Evolutionary conservation across 768 basidiomycete genomes (phyloP).

Genomic region (Tulasnella sp.): DNA sequence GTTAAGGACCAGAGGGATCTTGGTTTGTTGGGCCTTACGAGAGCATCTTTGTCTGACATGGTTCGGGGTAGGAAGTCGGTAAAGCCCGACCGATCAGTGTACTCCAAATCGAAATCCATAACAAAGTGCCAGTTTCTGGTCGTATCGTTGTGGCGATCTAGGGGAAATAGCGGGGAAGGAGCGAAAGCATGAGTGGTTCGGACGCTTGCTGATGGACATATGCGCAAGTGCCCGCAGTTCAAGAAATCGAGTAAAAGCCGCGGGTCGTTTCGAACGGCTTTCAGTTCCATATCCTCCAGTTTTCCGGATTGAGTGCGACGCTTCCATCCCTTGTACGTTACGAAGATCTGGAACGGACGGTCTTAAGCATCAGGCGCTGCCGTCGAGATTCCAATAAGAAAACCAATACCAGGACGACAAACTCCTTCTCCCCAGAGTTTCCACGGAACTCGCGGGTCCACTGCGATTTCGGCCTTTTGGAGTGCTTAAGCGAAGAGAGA

Average conservation of each 20-base stretch:
- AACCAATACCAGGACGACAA: neutral
- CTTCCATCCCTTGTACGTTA: neutral
- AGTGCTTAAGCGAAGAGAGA: neutral
- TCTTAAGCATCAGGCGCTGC: neutral
- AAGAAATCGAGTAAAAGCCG: neutral
- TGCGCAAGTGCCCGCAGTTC: neutral
- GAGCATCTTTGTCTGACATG: neutral
- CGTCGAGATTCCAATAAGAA: neutral
- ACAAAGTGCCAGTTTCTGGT: neutral
- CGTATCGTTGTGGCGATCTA: neutral
- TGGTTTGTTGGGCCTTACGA: neutral
- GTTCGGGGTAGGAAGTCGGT: neutral
- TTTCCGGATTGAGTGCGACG: neutral
- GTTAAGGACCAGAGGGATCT: too few species aligned
- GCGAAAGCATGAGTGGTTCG: neutral
- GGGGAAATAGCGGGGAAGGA: neutral
- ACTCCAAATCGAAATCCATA: conserved; percentile 2
- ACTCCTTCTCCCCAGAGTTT: neutral
- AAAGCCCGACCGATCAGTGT: neutral
- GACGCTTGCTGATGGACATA: neutral
- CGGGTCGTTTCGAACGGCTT: neutral
- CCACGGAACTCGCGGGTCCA: neutral
- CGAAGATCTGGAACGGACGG: neutral
- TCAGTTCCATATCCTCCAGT: too few species aligned
- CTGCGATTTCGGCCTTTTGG: neutral